Conservation (phyloP, 2,329 filamentous ascomycete genomes). For the Aquanectria penicillioides region DNA sequence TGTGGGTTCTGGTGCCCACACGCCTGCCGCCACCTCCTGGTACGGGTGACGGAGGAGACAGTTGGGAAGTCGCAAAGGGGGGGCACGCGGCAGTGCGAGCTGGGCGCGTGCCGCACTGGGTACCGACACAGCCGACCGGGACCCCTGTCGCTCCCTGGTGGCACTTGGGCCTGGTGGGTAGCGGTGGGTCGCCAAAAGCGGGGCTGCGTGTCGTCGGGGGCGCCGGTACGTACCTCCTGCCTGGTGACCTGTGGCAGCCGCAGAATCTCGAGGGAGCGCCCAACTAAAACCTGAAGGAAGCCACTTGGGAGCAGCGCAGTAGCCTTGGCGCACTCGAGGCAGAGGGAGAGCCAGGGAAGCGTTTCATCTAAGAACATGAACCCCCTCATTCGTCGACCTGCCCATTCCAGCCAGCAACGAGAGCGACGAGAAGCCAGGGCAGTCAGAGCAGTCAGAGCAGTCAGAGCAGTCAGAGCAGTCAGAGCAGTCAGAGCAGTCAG, state of each 20-base stretch:
- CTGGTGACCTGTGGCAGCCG: background rate
- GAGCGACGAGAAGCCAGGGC: background rate
- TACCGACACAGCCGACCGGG: slow-evolving; percentile 12
- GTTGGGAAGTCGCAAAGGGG: background rate
- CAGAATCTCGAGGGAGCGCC: background rate
- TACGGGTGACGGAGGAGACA: slow-evolving; percentile 12
- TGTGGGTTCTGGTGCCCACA: slow-evolving; percentile 15
- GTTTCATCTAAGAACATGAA: slow-evolving; percentile 27
- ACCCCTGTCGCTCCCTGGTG: slow-evolving; percentile 4
- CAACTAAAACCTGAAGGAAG: slow-evolving; percentile 16
- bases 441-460: no score
- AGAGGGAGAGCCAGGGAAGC: slow-evolving; percentile 3
- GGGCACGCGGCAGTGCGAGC: slow-evolving; percentile 19
- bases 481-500: no score
- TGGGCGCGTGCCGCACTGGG: slow-evolving; percentile 6
- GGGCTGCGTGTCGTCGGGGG: slow-evolving; percentile 7
- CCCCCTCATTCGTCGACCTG: slow-evolving; percentile 2
- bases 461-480: no score
- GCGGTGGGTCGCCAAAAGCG: background rate
- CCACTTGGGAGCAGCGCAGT: slow-evolving; percentile 11
- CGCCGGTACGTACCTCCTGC: slow-evolving; percentile 9
- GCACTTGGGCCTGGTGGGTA: slow-evolving; percentile 7
- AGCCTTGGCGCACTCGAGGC: slow-evolving; percentile 15
- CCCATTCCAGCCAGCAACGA: slow-evolving; percentile 17
- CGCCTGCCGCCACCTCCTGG: slow-evolving; percentile 24